phyloP scores from a whole-genome alignment of 176 grass and related monocot species.

The Oryza longistaminata region DNA sequence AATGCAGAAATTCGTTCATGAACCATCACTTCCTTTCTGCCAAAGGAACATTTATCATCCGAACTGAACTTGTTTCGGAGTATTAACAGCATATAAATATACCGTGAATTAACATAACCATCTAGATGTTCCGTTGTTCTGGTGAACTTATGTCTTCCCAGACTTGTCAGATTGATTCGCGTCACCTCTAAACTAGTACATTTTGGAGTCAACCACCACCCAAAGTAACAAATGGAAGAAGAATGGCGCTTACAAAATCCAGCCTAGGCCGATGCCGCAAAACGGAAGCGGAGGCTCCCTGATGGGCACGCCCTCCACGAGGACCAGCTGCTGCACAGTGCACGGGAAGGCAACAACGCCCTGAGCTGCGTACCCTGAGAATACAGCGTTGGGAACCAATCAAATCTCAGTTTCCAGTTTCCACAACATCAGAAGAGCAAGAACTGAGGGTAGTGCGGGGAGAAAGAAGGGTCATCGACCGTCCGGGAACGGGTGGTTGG shows the following conservation, averaged over 20 bases:
- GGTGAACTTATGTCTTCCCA: background rate
- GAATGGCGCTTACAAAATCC: slow-evolving; percentile 54
- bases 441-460: background rate
- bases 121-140: background rate
- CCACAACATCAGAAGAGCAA: background rate
- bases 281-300: slow-evolving; percentile 51
- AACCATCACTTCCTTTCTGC: background rate
- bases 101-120: background rate
- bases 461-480: slow-evolving; percentile 14
- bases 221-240: background rate
- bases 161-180: background rate
- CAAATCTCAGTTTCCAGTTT: slow-evolving; percentile 12
- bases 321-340: slow-evolving; percentile 38
- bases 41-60: background rate
- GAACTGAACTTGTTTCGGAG: background rate
- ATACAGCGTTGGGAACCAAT: background rate
- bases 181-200: background rate
- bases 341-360: slow-evolving; percentile 26
- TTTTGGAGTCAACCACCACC: background rate
- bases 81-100: background rate
- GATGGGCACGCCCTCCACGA: slow-evolving; percentile 48
- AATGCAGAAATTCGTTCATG: background rate
- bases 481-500: background rate
- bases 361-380: slow-evolving; percentile 12
- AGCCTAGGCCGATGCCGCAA: slow-evolving; percentile 59